A percentile compares a stretch with the other conserved stretches of the same genome.
Evolutionary conservation across 257 asterid species (phyloP).

Genomic region (Buddleja alternifolia): DNA sequence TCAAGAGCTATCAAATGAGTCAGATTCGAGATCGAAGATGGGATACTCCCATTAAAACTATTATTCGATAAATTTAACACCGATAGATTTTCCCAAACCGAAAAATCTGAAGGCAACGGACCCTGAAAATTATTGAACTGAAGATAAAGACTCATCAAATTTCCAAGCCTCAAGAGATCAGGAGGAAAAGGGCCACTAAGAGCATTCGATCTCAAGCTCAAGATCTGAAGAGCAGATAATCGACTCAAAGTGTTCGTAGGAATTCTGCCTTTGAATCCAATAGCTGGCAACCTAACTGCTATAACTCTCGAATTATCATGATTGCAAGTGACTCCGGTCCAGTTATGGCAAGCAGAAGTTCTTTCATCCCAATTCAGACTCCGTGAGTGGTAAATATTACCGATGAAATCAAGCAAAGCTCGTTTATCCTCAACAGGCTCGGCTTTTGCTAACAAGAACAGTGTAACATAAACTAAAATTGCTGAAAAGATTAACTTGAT

Average conservation of each 20-base stretch:
- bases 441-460: constrained; percentile 22
- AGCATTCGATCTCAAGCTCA: constrained; percentile 55
- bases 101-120: constrained; percentile 45
- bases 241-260: constrained; percentile 54
- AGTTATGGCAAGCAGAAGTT: constrained; percentile 40
- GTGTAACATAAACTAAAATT: constrained; percentile 26
- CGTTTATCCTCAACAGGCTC: constrained; percentile 52
- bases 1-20: constrained; percentile 38
- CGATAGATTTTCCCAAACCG: constrained; percentile 48
- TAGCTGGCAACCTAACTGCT: constrained; percentile 48
- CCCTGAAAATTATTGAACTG: constrained; percentile 48
- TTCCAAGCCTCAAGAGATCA: constrained; percentile 46
- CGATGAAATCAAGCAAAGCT: constrained; percentile 52
- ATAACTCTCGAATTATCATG: constrained; percentile 38
- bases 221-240: constrained; percentile 45
- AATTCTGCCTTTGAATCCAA: constrained; percentile 46
- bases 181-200: constrained; percentile 50
- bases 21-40: constrained; percentile 43
- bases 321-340: constrained; percentile 57
- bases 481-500: constrained; percentile 30
- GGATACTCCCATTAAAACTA: constrained; percentile 44
- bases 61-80: constrained; percentile 48
- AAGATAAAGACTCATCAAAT: constrained; percentile 44
- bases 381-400: constrained; percentile 35
- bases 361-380: constrained; percentile 43